Conservation (phyloP, 331 rosid species). For the Malus hybrid region DNA sequence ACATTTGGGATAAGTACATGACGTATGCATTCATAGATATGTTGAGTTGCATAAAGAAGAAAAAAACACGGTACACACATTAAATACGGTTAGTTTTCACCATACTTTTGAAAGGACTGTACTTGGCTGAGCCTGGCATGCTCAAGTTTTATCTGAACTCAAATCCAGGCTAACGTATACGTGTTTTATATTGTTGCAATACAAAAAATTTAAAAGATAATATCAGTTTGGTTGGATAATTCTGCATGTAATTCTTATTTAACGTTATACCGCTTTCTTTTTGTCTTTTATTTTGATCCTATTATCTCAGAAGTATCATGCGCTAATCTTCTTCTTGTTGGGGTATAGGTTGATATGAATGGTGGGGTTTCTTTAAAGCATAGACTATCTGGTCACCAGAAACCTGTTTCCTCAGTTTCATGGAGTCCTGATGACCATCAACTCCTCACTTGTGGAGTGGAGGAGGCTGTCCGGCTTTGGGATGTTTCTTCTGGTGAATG, state of each 20-base stretch:
- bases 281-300: neutral
- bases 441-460: constrained; percentile 91
- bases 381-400: constrained; percentile 76
- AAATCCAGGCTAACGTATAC: neutral
- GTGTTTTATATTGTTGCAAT: neutral
- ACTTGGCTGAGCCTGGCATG: constrained; percentile 3
- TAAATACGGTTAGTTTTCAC: neutral
- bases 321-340: neutral
- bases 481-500: constrained; percentile 84
- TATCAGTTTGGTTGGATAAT: neutral
- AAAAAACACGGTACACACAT: neutral
- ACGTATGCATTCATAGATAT: neutral
- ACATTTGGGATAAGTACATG: neutral
- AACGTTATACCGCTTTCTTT: neutral
- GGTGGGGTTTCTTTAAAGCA: constrained; percentile 57
- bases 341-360: constrained; percentile 51
- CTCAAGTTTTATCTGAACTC: neutral
- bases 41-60: neutral
- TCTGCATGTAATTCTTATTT: neutral
- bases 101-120: neutral
- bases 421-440: constrained; percentile 92
- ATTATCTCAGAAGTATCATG: neutral
- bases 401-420: constrained; percentile 67
- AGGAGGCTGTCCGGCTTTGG: constrained; percentile 89
- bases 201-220: neutral